Percentiles rank a stretch among this genome's conserved stretches.
Conservation (phyloP, 2,329 filamentous ascomycete species). For the Colletotrichum gloeosporioides region DNA sequence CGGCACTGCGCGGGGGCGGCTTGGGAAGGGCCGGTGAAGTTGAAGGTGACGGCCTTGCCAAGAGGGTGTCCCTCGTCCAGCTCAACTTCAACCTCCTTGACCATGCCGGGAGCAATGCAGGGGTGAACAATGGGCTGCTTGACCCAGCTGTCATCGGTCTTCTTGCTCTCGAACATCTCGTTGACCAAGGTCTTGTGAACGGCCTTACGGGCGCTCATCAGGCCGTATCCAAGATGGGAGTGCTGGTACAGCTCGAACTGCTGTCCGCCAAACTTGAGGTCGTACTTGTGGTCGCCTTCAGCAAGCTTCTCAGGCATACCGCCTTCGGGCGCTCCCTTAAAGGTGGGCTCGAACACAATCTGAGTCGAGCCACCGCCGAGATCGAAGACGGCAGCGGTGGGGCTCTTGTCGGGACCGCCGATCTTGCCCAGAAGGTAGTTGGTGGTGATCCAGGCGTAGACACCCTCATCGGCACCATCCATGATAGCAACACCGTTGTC, state of each 20-base stretch:
- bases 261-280: conserved; percentile 86
- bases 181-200: conserved; percentile 80
- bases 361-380: conserved; percentile 96
- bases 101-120: conserved; percentile 84
- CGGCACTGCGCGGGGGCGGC: conserved; percentile 87
- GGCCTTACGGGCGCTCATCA: conserved; percentile 92
- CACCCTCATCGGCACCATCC: conserved; percentile 96
- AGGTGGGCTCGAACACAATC: conserved; percentile 97
- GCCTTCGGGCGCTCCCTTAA: conserved; percentile 72
- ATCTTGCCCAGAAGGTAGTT: conserved; percentile 99
- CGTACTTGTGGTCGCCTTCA: conserved; percentile 95
- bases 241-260: conserved; percentile 96
- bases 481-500: conserved; percentile 93
- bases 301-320: conserved; percentile 86
- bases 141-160: conserved; percentile 69
- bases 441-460: conserved; percentile 98
- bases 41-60: conserved; percentile 70
- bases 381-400: conserved; percentile 94
- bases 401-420: conserved; percentile 85
- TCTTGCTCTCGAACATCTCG: conserved; percentile 70
- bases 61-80: conserved; percentile 71
- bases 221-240: conserved; percentile 94
- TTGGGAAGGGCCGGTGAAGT: conserved; percentile 83
- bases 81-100: conserved; percentile 74
- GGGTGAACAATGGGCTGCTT: conserved; percentile 78